Evolutionary conservation across 2,329 filamentous ascomycete species (phyloP).

Genomic region (Botrytis byssoidea): DNA sequence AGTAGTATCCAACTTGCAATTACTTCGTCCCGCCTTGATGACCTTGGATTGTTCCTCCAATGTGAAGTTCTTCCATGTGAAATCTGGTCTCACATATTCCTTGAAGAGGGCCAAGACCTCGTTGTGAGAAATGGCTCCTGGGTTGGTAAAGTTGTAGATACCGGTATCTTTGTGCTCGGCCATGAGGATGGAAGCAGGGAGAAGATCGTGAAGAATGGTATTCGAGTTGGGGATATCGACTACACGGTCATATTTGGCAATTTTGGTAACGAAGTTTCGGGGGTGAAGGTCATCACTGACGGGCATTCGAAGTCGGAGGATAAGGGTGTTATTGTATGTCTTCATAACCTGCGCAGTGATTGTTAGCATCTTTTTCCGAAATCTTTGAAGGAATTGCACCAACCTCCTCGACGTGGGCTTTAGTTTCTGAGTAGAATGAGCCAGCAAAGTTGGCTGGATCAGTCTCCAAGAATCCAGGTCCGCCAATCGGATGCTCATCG

Average conservation of each 20-base stretch:
- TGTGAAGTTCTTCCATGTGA: constrained; percentile 65
- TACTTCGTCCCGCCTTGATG: constrained; percentile 65
- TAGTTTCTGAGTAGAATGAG: constrained; percentile 68
- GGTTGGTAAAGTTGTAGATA: constrained; percentile 70
- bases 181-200: constrained; percentile 59
- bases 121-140: constrained; percentile 69
- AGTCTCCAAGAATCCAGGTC: constrained; percentile 59
- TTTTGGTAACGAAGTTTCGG: constrained; percentile 69
- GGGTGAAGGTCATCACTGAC: constrained; percentile 65
- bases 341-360: constrained; percentile 53
- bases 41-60: constrained; percentile 66
- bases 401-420: constrained; percentile 63
- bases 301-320: constrained; percentile 67
- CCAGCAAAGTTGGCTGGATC: constrained; percentile 64
- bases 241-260: constrained; percentile 61
- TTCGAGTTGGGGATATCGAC: constrained; percentile 69
- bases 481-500: constrained; percentile 57
- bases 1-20: constrained; percentile 62
- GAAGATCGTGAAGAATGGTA: constrained; percentile 62
- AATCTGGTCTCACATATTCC: constrained; percentile 59
- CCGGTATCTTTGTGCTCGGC: constrained; percentile 61
- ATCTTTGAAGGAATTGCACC: constrained; percentile 28
- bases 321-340: constrained; percentile 59
- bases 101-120: constrained; percentile 63
- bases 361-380: constrained; percentile 20